phyloP scores from a whole-genome alignment of 2,329 filamentous ascomycete genomes.

The Neopestalotiopsis clavispora region DNA sequence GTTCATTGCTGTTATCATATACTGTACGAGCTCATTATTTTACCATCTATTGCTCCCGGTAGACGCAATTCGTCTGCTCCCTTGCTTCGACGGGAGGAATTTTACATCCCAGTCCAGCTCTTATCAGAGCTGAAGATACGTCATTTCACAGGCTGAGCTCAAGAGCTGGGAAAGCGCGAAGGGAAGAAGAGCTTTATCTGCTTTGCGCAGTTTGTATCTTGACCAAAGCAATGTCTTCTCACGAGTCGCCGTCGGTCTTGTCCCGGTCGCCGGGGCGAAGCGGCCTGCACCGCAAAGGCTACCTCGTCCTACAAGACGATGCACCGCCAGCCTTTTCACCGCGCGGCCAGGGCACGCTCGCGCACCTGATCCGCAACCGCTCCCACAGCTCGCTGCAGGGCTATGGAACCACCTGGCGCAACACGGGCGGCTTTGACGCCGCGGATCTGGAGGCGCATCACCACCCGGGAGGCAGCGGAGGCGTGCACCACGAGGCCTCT shows the following conservation, averaged over 20 bases:
- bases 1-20: neutral
- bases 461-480: neutral
- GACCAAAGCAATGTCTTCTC: slow-evolving; percentile 17
- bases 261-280: slow-evolving; percentile 26
- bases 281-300: slow-evolving; percentile 20
- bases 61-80: neutral
- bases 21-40: neutral
- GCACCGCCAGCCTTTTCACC: slow-evolving; percentile 26
- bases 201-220: neutral
- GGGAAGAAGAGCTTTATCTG: neutral
- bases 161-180: neutral
- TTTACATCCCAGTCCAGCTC: neutral
- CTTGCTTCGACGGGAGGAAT: neutral
- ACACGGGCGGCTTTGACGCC: slow-evolving; percentile 18
- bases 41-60: neutral
- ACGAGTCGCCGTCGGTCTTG: slow-evolving; percentile 14
- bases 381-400: slow-evolving; percentile 32
- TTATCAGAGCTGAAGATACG: neutral
- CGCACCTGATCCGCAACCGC: slow-evolving; percentile 34
- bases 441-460: slow-evolving; percentile 30
- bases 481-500: slow-evolving; percentile 17
- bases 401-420: slow-evolving; percentile 33
- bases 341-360: slow-evolving; percentile 32
- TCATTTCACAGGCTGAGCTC: neutral
- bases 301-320: slow-evolving; percentile 31